These are phyloP conservation scores for Symbiodinium pilosum DNA, from an alignment of 73 alveolate species.

Conservation along the genomic window DNA sequence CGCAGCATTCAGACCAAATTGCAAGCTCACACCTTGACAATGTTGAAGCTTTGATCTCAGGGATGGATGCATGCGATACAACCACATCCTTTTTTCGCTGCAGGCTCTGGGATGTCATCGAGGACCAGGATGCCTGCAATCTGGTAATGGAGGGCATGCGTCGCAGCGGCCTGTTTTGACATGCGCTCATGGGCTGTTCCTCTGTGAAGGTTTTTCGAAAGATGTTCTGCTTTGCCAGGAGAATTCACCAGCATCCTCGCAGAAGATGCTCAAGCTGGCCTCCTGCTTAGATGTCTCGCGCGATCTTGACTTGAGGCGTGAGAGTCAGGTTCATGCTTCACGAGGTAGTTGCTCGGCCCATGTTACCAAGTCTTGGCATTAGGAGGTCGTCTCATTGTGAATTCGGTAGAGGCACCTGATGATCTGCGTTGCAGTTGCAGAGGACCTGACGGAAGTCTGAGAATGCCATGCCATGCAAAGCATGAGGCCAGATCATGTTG, in stretches of 20 bases:
- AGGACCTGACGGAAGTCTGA: no score
- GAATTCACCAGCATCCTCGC: conserved; percentile 4
- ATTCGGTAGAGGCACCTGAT: no score
- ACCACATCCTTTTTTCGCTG: not conserved
- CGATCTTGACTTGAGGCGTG: not conserved
- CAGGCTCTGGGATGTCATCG: conserved; percentile 87
- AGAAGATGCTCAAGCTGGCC: not conserved
- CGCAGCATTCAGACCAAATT: no score
- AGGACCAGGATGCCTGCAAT: conserved; percentile 80
- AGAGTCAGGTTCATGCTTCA: no score
- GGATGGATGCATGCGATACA: not conserved
- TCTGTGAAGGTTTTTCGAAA: not conserved
- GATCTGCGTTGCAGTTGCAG: no score
- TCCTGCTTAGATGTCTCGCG: not conserved
- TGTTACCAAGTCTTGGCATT: no score
- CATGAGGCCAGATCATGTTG: not conserved
- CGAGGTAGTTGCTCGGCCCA: no score
- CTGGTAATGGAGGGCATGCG: conserved; percentile 70
- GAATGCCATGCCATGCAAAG: not conserved
- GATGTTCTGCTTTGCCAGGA: no score
- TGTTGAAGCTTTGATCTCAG: not conserved
- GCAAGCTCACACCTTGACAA: no score
- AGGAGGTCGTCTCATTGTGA: no score
- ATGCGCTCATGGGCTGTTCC: no score
- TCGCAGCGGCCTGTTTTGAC: not conserved